A percentile compares a stretch with the other conserved stretches of the same genome.
phyloP scores from a whole-genome alignment of 306 rosid genomes.

The Lathyrus sativus region DNA sequence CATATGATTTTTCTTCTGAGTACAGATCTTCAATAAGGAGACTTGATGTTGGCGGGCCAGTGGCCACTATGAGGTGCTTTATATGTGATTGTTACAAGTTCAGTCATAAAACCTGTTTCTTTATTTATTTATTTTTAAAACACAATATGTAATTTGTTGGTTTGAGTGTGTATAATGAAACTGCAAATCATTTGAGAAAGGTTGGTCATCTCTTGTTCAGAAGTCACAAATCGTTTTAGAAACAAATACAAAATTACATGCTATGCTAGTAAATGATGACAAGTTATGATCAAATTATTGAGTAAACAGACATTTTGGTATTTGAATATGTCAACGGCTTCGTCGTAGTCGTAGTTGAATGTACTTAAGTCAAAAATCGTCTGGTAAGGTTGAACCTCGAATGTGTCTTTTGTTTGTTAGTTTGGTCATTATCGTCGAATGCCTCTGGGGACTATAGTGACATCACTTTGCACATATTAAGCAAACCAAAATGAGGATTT shows the following conservation, averaged over 20 bases:
- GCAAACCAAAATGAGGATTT: neutral
- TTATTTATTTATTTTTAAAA: neutral
- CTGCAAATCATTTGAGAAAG: neutral
- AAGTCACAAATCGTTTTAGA: neutral
- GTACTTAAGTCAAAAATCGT: neutral
- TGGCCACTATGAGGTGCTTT: neutral
- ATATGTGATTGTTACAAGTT: constrained; percentile 18
- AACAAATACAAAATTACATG: too few relatives aligned
- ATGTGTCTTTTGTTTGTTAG: neutral
- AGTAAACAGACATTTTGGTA: too few relatives aligned
- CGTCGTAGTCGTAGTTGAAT: too few relatives aligned
- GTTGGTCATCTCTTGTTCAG: neutral
- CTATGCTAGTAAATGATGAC: too few relatives aligned
- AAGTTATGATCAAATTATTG: too few relatives aligned
- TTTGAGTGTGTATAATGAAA: constrained; percentile 11
- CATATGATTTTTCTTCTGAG: constrained; percentile 6
- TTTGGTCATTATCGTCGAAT: neutral
- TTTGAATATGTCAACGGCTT: too few relatives aligned
- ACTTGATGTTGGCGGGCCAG: neutral
- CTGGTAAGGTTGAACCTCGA: too few relatives aligned
- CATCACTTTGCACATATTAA: too few relatives aligned
- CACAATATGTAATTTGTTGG: constrained; percentile 11
- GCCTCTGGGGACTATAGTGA: neutral
- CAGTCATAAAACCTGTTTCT: neutral
- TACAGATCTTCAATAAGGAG: neutral